Base-by-base conservation (phyloP, 345 rosid species). In the Pseudoturritis turrita region DNA sequence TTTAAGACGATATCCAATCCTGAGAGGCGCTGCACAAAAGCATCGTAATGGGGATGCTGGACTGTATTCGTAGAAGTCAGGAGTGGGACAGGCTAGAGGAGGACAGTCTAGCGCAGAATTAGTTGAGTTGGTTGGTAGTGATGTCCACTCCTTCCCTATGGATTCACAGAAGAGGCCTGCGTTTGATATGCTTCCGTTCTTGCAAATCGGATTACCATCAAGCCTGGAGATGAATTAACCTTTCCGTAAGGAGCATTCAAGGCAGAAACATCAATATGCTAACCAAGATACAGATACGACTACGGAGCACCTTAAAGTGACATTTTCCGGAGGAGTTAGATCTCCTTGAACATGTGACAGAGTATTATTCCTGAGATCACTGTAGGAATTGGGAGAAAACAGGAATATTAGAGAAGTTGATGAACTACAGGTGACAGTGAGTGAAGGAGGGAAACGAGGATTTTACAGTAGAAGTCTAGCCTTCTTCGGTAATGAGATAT, bases 191-290 rank as follows among this genome's bases (percentile, higher is more conserved):
- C 76, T 85, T 62, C 83, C 71, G 52, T 71, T 82, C 13, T 41
- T 71, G 88, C 96, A 90, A 46, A 90, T 74, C 25, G 92, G 98
- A 81, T 93, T 93, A 77, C 91, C 98, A 58, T 69, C 83, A 68
- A 93, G 90, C 83, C 97, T 92, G 76, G 56, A 83, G 51, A 80
- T 44, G 40, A 76, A 80, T 62, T 71, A 78, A 80, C 58, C 37
- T 47, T 47, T 37, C 12, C 11, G 15, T 47, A 26, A 45, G 26
- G 57, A 69, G 70, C 59, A 62, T 54, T 69, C 21, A 45, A 69
- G 29, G 50, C 25, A 49, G 36, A 37, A 37, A 66, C 55, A 56
- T 37, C 21, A 54, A 31, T 19, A 43, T 33, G 33, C 33, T 61
- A 61, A 58, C 39, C 29, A 35, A 54, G 33, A 21, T 58, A 40